A percentile compares a stretch with the other conserved stretches of the same genome.
Evolutionary conservation across 345 rosid species (phyloP).

Genomic region (Syzygium grande): DNA sequence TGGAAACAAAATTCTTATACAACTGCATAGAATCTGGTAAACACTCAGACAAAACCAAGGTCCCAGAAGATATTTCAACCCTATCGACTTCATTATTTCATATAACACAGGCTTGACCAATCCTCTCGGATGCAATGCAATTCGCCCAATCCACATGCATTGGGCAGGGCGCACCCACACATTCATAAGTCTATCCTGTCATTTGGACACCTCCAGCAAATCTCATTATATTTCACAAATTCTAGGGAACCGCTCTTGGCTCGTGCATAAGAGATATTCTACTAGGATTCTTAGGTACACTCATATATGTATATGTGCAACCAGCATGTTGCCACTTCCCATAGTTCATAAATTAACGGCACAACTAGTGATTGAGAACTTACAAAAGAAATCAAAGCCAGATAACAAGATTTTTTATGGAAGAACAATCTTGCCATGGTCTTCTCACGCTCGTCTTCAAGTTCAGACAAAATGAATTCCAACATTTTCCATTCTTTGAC

Average conservation of each 20-base stretch:
- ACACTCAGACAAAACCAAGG: background rate
- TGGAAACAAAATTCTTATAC: background rate
- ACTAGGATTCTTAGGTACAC: background rate
- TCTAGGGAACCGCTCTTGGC: background rate
- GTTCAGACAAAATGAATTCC: conserved; percentile 48
- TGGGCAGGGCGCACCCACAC: background rate
- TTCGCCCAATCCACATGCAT: background rate
- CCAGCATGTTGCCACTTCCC: background rate
- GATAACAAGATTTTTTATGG: background rate
- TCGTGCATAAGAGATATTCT: background rate
- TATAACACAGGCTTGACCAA: background rate
- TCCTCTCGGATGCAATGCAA: background rate
- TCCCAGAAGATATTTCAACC: background rate
- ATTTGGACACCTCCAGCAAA: background rate
- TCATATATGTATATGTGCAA: background rate
- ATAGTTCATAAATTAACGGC: background rate
- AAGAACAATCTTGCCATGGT: conserved; percentile 19
- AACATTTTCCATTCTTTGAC: conserved; percentile 40
- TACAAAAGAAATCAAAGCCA: background rate
- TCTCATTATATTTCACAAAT: background rate
- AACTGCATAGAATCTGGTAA: background rate
- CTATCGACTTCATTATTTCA: background rate
- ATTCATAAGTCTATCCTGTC: background rate
- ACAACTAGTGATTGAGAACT: background rate
- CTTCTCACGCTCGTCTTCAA: conserved; percentile 58